Evolutionary conservation across 495 filamentous ascomycete species (phyloP).

Genomic region (Thermochaetoides thermophila): DNA sequence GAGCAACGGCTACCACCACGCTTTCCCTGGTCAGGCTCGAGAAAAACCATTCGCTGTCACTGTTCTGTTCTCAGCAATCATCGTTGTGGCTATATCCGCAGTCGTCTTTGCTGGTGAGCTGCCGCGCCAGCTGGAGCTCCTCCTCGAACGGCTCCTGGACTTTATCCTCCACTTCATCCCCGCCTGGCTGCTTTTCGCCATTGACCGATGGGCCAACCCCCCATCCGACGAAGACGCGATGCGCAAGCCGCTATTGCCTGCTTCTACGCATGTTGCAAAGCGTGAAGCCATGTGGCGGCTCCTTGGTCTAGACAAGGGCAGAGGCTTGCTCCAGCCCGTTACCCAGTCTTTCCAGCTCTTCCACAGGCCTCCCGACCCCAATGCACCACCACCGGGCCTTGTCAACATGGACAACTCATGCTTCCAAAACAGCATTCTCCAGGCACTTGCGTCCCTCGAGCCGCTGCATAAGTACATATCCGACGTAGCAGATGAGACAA

Average conservation of each 20-base stretch:
- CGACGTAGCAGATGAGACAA: constrained; percentile 20
- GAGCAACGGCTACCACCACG: no score
- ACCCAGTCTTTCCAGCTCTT: constrained; percentile 33
- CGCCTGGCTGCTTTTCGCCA: constrained; percentile 39
- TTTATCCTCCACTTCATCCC: constrained; percentile 46
- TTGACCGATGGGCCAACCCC: constrained; percentile 36
- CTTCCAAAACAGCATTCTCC: constrained; percentile 92
- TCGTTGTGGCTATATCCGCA: constrained; percentile 26
- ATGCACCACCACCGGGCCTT: constrained; percentile 48
- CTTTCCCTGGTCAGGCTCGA: background rate
- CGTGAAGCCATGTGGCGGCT: constrained; percentile 53
- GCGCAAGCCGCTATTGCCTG: constrained; percentile 9
- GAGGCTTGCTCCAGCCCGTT: no score
- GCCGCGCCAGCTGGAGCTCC: constrained; percentile 9
- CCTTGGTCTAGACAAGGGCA: constrained; percentile 43
- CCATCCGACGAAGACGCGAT: constrained; percentile 17
- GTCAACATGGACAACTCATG: constrained; percentile 92
- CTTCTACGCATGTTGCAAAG: constrained; percentile 40
- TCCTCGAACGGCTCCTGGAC: constrained; percentile 44
- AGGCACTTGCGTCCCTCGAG: constrained; percentile 65
- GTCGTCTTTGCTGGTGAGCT: constrained; percentile 27
- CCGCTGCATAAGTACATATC: constrained; percentile 42
- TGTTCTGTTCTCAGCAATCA: constrained; percentile 16
- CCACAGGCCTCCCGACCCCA: constrained; percentile 19
- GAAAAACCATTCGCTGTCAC: background rate